Conservation (phyloP, 1,284 basidiomycete species). For the Ustilago hordei region DNA sequence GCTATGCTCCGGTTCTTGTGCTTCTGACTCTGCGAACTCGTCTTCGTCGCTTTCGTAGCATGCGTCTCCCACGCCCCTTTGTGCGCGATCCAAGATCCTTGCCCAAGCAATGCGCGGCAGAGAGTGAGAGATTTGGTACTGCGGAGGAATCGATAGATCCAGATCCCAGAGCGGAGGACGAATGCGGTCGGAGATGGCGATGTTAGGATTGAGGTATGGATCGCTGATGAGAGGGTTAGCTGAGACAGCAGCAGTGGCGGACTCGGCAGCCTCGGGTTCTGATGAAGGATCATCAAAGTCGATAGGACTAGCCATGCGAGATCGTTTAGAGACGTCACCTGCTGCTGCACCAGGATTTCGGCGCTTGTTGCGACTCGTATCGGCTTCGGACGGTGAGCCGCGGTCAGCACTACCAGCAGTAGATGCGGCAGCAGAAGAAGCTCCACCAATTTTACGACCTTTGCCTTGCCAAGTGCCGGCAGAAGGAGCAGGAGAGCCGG, state of each 20-base stretch:
- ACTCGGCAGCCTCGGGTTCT: slow-evolving; percentile 6
- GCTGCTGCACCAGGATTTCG: slow-evolving; percentile 22
- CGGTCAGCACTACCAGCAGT: slow-evolving; percentile 26
- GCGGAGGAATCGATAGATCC: slow-evolving; percentile 38
- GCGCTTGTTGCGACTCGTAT: slow-evolving; percentile 21
- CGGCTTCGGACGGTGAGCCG: slow-evolving; percentile 35
- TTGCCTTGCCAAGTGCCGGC: slow-evolving; percentile 29
- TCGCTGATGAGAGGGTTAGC: slow-evolving; percentile 38
- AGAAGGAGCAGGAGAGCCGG: slow-evolving; percentile 41
- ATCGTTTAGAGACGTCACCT: slow-evolving; percentile 41
- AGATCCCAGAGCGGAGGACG: slow-evolving; percentile 52
- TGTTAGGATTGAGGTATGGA: slow-evolving; percentile 36
- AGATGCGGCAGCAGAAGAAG: slow-evolving; percentile 6
- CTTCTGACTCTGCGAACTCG: slow-evolving; percentile 54
- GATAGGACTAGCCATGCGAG: slow-evolving; percentile 47
- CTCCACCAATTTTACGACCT: slow-evolving; percentile 23
- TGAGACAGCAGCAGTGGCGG: slow-evolving; percentile 8
- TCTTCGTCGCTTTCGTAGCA: slow-evolving; percentile 64
- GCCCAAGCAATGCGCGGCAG: slow-evolving; percentile 57
- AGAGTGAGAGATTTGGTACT: slow-evolving; percentile 25
- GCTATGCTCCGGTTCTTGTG: slow-evolving; percentile 42
- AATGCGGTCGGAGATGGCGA: slow-evolving; percentile 31
- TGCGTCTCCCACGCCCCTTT: slow-evolving; percentile 62
- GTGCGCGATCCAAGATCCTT: slow-evolving; percentile 60
- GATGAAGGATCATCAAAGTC: slow-evolving; percentile 33